Evolutionary conservation across 2,329 filamentous ascomycete genomes (phyloP), one percentile per base, ranked within the genome.

Genomic region (Botrytis medusae): DNA sequence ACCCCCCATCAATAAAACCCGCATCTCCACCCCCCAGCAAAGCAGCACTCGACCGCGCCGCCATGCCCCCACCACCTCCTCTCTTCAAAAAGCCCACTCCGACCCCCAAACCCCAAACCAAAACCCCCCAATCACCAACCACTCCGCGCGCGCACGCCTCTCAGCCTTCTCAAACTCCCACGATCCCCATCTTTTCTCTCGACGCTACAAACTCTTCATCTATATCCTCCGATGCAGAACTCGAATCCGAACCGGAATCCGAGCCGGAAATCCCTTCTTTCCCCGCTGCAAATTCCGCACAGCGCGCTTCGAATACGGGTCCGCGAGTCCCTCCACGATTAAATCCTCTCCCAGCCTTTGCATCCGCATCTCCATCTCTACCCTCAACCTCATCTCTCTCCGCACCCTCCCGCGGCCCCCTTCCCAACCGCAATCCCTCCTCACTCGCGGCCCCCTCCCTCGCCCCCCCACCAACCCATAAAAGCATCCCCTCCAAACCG

Each of bases 231-330:
- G n/a, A 54, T 29, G 25, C 10, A 7, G 51, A 51, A 14, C 25
- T 25, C 12, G 48, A 51, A 14, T 14, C 22, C 22, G 22, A 44
- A 44, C 7, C 4, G 16, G 42, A n/a, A 25, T 22, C 22, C 9
- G 76, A 79, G 44, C 76, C 78, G 2, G 75, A 75, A 42, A 72
- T 69, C 42, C 78, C 79, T 59, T 75, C 76, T 65, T 89, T 88
- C 76, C 87, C 87, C 14, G 84, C 86, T 34, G 73, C 83, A 44
- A 86, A 87, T 81, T 89, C 87, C 0, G 83, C 84, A 4, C 87
- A 88, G 77, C 83, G 87, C 70, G 85, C 86, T 29, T 79, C 80
- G 69, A 77, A 75, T 29, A 77, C 75, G 25, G 78, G 78, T 22
- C n/a, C 68, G 2, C 74, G 71, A 71, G 63, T 62, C 63, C 42